These are phyloP conservation scores for Trichosporon faecale DNA, from an alignment of 1,284 basidiomycete species.

Conservation along the genomic window DNA sequence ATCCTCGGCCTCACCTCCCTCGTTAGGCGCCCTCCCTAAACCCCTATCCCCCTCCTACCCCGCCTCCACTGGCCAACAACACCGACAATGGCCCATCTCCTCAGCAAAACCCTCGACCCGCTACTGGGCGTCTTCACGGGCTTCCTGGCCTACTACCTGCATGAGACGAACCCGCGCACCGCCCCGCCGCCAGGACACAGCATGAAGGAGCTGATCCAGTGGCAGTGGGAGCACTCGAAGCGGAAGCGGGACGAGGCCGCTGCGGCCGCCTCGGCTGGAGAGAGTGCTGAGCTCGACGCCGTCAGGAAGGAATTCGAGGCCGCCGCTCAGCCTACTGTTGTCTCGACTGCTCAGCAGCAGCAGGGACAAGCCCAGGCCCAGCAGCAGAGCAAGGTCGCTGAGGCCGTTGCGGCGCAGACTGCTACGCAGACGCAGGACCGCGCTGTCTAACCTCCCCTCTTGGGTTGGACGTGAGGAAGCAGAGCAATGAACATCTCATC, in stretches of 20 bases:
- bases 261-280: conserved; percentile 19
- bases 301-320: conserved; percentile 44
- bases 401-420: not conserved
- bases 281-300: conserved; percentile 41
- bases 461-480: too few relatives aligned
- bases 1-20: not conserved
- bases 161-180: conserved; percentile 78
- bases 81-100: conserved; percentile 35
- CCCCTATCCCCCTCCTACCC: not conserved
- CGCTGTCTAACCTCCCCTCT: conserved; percentile 2
- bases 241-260: conserved; percentile 30
- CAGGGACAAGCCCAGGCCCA: not conserved
- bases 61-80: not conserved
- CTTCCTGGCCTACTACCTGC: conserved; percentile 73
- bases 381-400: too few relatives aligned
- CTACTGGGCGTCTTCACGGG: conserved; percentile 75
- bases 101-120: conserved; percentile 60
- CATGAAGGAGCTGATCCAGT: conserved; percentile 61
- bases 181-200: conserved; percentile 65
- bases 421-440: not conserved
- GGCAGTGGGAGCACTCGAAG: conserved; percentile 61
- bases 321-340: not conserved
- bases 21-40: not conserved
- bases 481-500: not conserved
- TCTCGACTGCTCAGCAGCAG: not conserved